Percentiles rank a stretch among this genome's conserved stretches.
Conservation (phyloP, 176 grass and related monocot species). For the Avena insularis region DNA sequence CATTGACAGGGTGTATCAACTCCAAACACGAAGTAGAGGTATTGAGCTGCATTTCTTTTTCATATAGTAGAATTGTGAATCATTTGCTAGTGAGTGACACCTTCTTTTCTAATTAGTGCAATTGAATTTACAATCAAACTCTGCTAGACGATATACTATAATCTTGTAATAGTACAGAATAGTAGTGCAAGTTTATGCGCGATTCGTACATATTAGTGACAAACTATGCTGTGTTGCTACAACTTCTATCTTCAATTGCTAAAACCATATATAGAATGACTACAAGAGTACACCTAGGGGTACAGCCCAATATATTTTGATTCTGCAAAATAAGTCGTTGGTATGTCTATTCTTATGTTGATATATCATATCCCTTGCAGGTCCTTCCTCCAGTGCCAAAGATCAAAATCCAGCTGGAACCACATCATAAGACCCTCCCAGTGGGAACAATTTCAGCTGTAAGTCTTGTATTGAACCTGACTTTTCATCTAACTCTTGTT, state of each 20-base stretch:
- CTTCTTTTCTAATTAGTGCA: constrained; percentile 6
- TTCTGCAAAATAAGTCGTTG: neutral
- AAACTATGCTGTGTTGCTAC: neutral
- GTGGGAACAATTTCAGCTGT: constrained; percentile 79
- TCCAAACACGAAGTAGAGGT: constrained; percentile 70
- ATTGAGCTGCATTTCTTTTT: constrained; percentile 9
- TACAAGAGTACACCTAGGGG: neutral
- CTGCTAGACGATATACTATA: neutral
- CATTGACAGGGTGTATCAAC: constrained; percentile 44
- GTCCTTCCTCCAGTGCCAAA: constrained; percentile 80
- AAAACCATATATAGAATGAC: constrained; percentile 15
- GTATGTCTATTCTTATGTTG: constrained; percentile 23
- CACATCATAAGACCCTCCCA: constrained; percentile 78
- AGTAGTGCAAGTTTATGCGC: neutral
- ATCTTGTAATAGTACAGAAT: neutral
- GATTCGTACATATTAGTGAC: neutral
- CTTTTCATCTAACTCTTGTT: constrained; percentile 8
- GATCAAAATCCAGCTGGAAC: constrained; percentile 70
- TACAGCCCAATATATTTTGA: neutral
- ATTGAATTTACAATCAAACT: neutral
- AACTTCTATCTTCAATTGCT: neutral
- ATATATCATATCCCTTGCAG: constrained; percentile 46
- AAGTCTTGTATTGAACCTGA: constrained; percentile 35
- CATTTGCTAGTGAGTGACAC: neutral
- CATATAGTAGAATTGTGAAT: neutral